Evolutionary conservation across 2,329 filamentous ascomycete species (phyloP).

Genomic region (Hysterium pulicare): DNA sequence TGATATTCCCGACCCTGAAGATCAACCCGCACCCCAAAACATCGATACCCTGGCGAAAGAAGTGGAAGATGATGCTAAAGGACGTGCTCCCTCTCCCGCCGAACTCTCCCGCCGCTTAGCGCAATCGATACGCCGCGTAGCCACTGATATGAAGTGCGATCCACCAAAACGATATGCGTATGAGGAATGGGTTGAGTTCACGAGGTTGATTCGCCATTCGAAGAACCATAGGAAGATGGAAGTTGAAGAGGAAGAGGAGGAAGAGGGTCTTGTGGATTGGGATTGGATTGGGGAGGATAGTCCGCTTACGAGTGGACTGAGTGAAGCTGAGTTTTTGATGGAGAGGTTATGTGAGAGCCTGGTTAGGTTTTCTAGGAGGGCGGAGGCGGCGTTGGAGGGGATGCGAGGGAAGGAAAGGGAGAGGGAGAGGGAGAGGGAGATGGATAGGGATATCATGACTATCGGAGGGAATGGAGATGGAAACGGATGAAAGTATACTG

Average conservation of each 20-base stretch:
- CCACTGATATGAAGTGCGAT: conserved; percentile 57
- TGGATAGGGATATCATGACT: no score
- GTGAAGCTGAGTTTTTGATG: conserved; percentile 65
- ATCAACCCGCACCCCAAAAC: conserved; percentile 21
- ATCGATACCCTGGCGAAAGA: conserved; percentile 46
- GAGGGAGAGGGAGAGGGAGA: no score
- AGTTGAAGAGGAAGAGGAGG: conserved; percentile 46
- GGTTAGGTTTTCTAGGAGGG: no score
- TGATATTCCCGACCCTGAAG: conserved; percentile 25
- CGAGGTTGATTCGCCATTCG: conserved; percentile 65
- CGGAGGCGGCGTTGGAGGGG: no score
- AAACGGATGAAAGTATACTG: no score
- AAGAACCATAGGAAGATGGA: conserved; percentile 8
- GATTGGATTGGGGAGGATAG: conserved; percentile 70
- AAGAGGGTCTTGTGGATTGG: conserved; percentile 63
- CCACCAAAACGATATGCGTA: conserved; percentile 68
- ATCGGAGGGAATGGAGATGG: no score
- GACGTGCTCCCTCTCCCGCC: conserved; percentile 43
- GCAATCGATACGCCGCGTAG: conserved; percentile 65
- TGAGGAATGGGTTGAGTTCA: conserved; percentile 83
- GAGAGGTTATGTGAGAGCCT: no score
- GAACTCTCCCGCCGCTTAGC: conserved; percentile 62
- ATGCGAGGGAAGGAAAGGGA: no score
- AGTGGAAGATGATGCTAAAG: conserved; percentile 36
- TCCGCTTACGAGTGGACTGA: conserved; percentile 61